These are phyloP conservation scores for Sphagnum fallax DNA, from an alignment of 228 moss, liverwort and hornwort genomes.

Conservation along the genomic window DNA sequence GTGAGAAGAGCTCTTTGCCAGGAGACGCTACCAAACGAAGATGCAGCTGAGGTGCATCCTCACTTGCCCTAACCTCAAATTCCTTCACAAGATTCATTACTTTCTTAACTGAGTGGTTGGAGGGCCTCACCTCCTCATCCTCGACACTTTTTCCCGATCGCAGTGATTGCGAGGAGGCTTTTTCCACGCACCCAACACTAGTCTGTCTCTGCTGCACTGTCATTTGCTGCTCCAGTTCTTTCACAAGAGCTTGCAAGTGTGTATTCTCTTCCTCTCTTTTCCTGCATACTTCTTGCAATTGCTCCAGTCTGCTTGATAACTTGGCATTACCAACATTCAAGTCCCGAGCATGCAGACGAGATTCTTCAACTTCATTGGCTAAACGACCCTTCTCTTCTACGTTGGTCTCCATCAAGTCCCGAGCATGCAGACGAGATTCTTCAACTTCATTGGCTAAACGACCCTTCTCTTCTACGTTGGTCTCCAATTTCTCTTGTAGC, in stretches of 20 bases:
- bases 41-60: conserved; percentile 22
- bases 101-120: conserved; percentile 29
- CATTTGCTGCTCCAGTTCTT: conserved; percentile 20
- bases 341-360: conserved; percentile 28
- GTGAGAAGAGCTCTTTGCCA: conserved; percentile 38
- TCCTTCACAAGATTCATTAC: conserved; percentile 44
- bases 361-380: conserved; percentile 24
- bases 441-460: conserved; percentile 25
- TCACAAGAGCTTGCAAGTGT: conserved; percentile 20
- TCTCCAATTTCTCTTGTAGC: conserved; percentile 26
- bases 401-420: conserved; percentile 29
- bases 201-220: conserved; percentile 8
- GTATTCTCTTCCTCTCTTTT: conserved; percentile 27
- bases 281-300: conserved; percentile 17
- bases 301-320: conserved; percentile 12
- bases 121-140: conserved; percentile 24
- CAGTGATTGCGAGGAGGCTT: conserved; percentile 12
- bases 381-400: conserved; percentile 25
- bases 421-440: conserved; percentile 25
- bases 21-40: conserved; percentile 13
- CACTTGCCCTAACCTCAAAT: conserved; percentile 38
- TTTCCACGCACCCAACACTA: background rate
- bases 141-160: conserved; percentile 9
- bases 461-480: conserved; percentile 28
- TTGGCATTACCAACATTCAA: conserved; percentile 24